Percentiles rank a stretch among this genome's conserved stretches.
Conservation (phyloP, 495 filamentous ascomycete genomes). For the Niebla homalea region DNA sequence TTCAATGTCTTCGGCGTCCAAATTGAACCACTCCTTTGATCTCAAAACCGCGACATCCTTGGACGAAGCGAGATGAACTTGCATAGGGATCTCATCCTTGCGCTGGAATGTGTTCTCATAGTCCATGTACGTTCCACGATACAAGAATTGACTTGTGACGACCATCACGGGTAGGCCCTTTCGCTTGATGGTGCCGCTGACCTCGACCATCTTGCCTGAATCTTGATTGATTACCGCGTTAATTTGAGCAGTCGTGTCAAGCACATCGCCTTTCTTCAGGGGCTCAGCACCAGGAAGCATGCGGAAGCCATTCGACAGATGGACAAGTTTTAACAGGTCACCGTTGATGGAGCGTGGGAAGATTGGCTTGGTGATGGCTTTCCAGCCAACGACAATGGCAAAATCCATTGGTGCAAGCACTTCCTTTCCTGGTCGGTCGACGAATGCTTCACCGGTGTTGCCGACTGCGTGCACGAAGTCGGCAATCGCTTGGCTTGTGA, state of each 20-base stretch:
- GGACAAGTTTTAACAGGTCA: conserved; percentile 86
- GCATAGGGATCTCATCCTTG: conserved; percentile 89
- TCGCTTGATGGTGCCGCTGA: conserved; percentile 87
- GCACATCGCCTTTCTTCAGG: conserved; percentile 81
- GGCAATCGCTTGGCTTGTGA: conserved; percentile 84
- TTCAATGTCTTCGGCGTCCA: conserved; percentile 67
- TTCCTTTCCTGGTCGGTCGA: conserved; percentile 88
- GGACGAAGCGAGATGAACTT: conserved; percentile 69
- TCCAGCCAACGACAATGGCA: conserved; percentile 96
- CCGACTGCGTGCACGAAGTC: conserved; percentile 98
- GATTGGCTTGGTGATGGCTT: conserved; percentile 96
- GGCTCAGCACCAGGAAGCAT: conserved; percentile 95
- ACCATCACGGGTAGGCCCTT: conserved; percentile 90
- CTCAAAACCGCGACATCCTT: conserved; percentile 88
- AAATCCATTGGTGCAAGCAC: conserved; percentile 98
- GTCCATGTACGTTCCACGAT: conserved; percentile 82
- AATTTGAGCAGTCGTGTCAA: conserved; percentile 88
- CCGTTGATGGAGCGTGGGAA: conserved; percentile 92
- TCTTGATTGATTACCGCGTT: conserved; percentile 97
- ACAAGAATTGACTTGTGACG: conserved; percentile 94
- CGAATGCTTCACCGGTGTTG: conserved; percentile 97
- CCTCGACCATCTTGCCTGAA: conserved; percentile 98
- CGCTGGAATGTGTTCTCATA: conserved; percentile 98
- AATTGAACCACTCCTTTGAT: conserved; percentile 93
- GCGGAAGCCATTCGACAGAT: conserved; percentile 91